A percentile compares a stretch with the other conserved stretches of the same genome.
phyloP scores from a whole-genome alignment of 192 early-diverging fungal species.

The Haplosporangium gracile region DNA sequence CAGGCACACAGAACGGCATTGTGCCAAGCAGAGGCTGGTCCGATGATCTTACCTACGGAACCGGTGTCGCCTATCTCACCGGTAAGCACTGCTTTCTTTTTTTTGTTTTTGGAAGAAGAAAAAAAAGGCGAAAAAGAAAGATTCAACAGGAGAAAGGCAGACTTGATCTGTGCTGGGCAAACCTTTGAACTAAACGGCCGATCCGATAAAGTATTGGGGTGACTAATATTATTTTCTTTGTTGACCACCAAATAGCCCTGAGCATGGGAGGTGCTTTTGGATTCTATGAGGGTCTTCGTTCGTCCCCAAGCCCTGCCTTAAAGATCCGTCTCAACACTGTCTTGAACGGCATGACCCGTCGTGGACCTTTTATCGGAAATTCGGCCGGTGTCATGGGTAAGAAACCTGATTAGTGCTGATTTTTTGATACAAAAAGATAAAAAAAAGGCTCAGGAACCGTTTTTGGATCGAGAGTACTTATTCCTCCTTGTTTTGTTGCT shows the following conservation, averaged over 20 bases:
- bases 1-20: constrained; percentile 59
- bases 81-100: constrained; percentile 48
- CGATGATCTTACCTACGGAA: constrained; percentile 89
- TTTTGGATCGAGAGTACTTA: background rate
- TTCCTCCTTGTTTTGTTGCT: background rate
- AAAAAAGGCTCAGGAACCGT: background rate
- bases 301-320: constrained; percentile 68
- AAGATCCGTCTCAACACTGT: constrained; percentile 87
- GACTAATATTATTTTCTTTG: background rate
- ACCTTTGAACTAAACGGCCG: background rate
- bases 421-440: background rate
- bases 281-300: constrained; percentile 79
- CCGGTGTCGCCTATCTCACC: constrained; percentile 82
- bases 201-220: background rate
- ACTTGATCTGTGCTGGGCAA: background rate
- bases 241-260: constrained; percentile 51
- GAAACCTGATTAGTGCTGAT: background rate
- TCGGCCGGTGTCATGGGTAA: constrained; percentile 78
- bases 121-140: background rate
- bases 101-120: background rate
- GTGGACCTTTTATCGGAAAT: constrained; percentile 89
- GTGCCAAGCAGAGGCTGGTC: constrained; percentile 82
- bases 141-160: background rate
- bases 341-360: constrained; percentile 85
- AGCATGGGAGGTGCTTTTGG: constrained; percentile 81